phyloP scores from a whole-genome alignment of 169 alveolate species.

The Eimeria falciformis region DNA sequence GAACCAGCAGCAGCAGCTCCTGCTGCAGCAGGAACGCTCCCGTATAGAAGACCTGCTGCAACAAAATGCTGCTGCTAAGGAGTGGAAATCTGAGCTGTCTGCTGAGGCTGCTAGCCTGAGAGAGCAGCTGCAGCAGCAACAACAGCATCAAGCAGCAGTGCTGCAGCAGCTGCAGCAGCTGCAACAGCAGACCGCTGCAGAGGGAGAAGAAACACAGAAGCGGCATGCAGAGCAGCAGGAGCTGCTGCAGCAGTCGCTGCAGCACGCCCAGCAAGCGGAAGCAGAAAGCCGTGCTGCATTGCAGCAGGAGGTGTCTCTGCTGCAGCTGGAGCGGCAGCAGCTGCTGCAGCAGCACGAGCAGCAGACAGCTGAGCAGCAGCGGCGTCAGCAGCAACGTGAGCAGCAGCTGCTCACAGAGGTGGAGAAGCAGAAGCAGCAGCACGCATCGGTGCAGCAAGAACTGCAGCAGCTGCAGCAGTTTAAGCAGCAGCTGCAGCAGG shows the following conservation, averaged over 20 bases:
- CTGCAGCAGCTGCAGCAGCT: conserved; percentile 69
- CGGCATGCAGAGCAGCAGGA: conserved; percentile 58
- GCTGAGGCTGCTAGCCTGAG: conserved; percentile 55
- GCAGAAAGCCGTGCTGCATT: conserved; percentile 40
- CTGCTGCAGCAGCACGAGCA: conserved; percentile 57
- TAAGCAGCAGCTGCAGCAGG: conserved; percentile 50
- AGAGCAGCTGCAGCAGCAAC: conserved; percentile 66
- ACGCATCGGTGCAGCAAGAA: neutral
- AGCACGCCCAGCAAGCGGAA: conserved; percentile 65
- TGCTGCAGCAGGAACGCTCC: conserved; percentile 63
- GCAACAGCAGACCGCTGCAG: conserved; percentile 53
- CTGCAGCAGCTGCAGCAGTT: conserved; percentile 32
- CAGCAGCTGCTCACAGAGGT: conserved; percentile 1
- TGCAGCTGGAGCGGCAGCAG: conserved; percentile 60
- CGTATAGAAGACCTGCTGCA: neutral
- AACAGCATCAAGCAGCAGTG: conserved; percentile 27
- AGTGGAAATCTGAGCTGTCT: conserved; percentile 31
- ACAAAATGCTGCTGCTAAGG: conserved; percentile 35
- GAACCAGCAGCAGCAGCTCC: conserved; percentile 64
- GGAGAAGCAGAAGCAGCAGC: conserved; percentile 35
- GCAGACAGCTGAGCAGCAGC: conserved; percentile 21
- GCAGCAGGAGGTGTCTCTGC: conserved; percentile 40
- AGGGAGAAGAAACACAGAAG: conserved; percentile 47
- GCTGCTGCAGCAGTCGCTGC: conserved; percentile 62
- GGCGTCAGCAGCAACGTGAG: conserved; percentile 36